Evolutionary conservation across 1,284 basidiomycete genomes (phyloP), one percentile per base, ranked within the genome.

Genomic region (Inonotus hispidus): DNA sequence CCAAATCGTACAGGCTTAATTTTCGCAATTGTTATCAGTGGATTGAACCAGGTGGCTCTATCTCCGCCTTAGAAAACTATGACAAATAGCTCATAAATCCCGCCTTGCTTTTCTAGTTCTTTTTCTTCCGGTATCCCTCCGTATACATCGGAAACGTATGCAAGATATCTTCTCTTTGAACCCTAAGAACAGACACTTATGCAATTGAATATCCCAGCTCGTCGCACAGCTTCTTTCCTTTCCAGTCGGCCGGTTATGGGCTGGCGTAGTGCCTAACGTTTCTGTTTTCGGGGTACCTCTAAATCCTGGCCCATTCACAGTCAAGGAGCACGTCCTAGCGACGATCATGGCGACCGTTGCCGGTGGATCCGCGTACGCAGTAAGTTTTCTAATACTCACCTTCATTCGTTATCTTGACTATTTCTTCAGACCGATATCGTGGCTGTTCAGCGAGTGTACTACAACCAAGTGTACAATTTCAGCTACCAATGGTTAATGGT

Each of bases 311-410:
- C 77, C 77, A 4, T 80, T 74, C 62, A 71, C 71, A 16, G 71
- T 76, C 45, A 76, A 76, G 63, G 75, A 77, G 63, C 74, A 76
- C 65, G 74, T 74, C 60, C 65, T 85, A 50, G 78, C 83, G 63
- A 83, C 80, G 2, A 76, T 63, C n/a, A 58, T 64, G 43, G 57
- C 87, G 16, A 85, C 80, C 63, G 83, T 85, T 25, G 81, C 80
- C 39, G 76, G 78, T 14, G 75, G 75, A 32, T 77, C 77, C 55
- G 84, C 86, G 1, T 88, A 87, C 67, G 84, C 83, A 1, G 68
- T 69, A 27, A 53, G 69, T 65, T 41, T 35, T 46, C 50, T 67
- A 54, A 58, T 70, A 43, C 32, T 2, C 6, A 37, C 41, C 23
- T 21, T 38, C 23, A 27, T 4, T 19, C 50, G 29, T 29, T 21